phyloP scores from a whole-genome alignment of 768 basidiomycete genomes.

The Lactarius indigo region DNA sequence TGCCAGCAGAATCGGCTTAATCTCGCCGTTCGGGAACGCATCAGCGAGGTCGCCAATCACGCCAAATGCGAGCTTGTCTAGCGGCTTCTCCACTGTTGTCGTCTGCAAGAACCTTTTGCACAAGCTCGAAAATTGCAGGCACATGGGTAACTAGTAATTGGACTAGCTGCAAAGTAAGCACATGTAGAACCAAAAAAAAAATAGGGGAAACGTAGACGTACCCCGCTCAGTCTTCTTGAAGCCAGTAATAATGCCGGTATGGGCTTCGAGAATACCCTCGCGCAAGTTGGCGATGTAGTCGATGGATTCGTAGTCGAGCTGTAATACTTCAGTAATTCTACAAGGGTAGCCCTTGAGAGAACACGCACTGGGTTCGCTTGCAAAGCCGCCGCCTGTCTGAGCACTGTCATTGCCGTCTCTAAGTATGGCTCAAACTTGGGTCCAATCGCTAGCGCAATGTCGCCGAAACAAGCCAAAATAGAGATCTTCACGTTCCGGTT shows the following conservation, averaged over 20 bases:
- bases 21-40: conserved; percentile 73
- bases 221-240: conserved; percentile 82
- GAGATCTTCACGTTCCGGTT: conserved; percentile 95
- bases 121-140: conserved; percentile 71
- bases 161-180: conserved; percentile 32
- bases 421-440: conserved; percentile 84
- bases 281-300: conserved; percentile 89
- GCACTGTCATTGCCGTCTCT: conserved; percentile 84
- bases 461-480: conserved; percentile 94
- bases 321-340: conserved; percentile 8
- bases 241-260: conserved; percentile 90
- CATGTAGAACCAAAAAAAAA: background rate
- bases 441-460: conserved; percentile 91
- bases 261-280: conserved; percentile 95
- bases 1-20: conserved; percentile 73
- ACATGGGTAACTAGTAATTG: conserved; percentile 66
- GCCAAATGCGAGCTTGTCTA: conserved; percentile 74
- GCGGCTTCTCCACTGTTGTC: conserved; percentile 81
- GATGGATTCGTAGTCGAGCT: conserved; percentile 85
- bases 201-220: conserved; percentile 29
- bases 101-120: conserved; percentile 70
- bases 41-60: conserved; percentile 93
- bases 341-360: background rate
- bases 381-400: conserved; percentile 86
- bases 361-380: conserved; percentile 78